These are phyloP conservation scores for Fraxinus sp. DNA, from an alignment of 305 asterid genomes.

Conservation along the genomic window DNA sequence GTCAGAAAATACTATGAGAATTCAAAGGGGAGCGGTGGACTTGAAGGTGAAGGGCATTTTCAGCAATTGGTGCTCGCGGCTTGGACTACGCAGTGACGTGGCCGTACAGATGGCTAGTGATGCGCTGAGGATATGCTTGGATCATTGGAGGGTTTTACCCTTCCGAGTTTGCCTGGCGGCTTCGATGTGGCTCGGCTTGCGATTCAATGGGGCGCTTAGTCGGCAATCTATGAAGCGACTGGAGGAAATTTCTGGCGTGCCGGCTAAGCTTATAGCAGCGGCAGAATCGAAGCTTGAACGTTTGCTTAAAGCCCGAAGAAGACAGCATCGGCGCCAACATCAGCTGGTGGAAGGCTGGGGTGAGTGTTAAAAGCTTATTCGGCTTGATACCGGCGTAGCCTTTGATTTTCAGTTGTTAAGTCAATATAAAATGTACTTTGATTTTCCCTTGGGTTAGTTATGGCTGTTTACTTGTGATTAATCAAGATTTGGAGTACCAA, in stretches of 20 bases:
- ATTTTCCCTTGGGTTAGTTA: neutral
- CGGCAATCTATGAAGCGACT: slow-evolving; percentile 35
- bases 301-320: slow-evolving; percentile 18
- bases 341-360: slow-evolving; percentile 63
- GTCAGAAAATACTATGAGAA: slow-evolving; percentile 4
- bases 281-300: slow-evolving; percentile 43
- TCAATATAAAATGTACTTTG: neutral
- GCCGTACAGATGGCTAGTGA: slow-evolving; percentile 28
- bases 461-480: neutral
- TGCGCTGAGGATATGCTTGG: slow-evolving; percentile 35
- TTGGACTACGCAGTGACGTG: slow-evolving; percentile 33
- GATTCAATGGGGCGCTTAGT: slow-evolving; percentile 18
- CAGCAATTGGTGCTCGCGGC: slow-evolving; percentile 43
- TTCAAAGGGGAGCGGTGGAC: neutral
- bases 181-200: slow-evolving; percentile 55
- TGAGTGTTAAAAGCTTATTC: slow-evolving; percentile 35
- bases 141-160: slow-evolving; percentile 39
- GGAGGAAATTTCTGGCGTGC: slow-evolving; percentile 58
- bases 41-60: slow-evolving; percentile 40
- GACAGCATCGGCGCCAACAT: slow-evolving; percentile 25
- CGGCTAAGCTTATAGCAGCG: slow-evolving; percentile 44
- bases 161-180: slow-evolving; percentile 53
- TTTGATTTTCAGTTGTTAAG: neutral
- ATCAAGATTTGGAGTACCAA: neutral
- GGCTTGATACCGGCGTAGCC: neutral